A percentile compares a stretch with the other conserved stretches of the same genome.
These are phyloP conservation scores for Malassezia restricta DNA, from an alignment of 1,284 basidiomycete genomes.

Conservation along the genomic window DNA sequence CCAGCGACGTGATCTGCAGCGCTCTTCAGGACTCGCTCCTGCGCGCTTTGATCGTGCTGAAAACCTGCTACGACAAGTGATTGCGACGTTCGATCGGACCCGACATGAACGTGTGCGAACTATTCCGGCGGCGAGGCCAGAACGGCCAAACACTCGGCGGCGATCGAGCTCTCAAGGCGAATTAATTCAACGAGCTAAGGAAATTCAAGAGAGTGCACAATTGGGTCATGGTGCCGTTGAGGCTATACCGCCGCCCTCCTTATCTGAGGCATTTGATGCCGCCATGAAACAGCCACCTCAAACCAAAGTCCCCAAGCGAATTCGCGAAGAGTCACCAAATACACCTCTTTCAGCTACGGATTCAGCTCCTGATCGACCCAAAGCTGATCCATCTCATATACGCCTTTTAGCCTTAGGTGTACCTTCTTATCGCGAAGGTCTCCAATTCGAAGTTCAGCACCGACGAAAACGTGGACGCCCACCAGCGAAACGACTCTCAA, in stretches of 20 bases:
- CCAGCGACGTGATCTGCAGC: not conserved
- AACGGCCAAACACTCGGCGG: too few species aligned
- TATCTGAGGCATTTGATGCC: too few species aligned
- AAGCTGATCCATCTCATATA: not conserved
- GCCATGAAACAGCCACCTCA: not conserved
- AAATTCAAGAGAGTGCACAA: not conserved
- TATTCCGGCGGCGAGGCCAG: too few species aligned
- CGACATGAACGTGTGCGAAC: too few species aligned
- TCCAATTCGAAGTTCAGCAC: constrained; percentile 11
- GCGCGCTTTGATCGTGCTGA: constrained; percentile 2
- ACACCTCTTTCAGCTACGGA: not conserved
- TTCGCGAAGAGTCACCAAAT: not conserved
- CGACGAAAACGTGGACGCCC: constrained; percentile 12
- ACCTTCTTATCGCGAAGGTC: constrained; percentile 5
- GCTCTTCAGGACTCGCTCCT: constrained; percentile 10
- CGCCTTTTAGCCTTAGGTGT: constrained; percentile 8
- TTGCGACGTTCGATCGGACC: too few species aligned
- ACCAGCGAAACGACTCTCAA: constrained; percentile 1
- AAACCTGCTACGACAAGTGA: not conserved
- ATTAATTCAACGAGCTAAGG: not conserved
- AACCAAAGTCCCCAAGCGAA: not conserved
- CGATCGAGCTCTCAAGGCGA: too few species aligned
- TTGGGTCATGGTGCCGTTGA: too few species aligned
- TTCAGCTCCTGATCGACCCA: not conserved
- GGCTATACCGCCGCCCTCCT: too few species aligned